Base-by-base conservation (phyloP, 257 asterid species). In the Nicotiana sylvestris region DNA sequence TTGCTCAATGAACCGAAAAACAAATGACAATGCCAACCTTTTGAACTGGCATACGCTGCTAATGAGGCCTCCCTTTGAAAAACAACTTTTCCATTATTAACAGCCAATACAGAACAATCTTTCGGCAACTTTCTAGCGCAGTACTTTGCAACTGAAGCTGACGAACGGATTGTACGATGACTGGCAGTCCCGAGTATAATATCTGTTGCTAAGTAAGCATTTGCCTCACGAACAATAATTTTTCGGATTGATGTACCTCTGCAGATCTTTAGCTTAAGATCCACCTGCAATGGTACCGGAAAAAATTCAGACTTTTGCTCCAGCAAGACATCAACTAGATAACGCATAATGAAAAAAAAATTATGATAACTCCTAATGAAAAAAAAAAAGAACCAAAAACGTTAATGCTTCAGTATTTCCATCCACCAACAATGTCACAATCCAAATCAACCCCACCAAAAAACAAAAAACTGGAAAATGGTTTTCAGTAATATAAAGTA, bases 241-340 rank as follows among this genome's bases (percentile, higher is more conserved):
- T 94, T 92, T 12, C 89, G 84, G 55, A 88, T 66, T 3, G 99
- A 93, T 72, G 95, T 82, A 60, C 99, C 99, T 87, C 99, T 88
- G 89, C 98, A 94, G 85, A 96, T 93, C 91, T 94, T 96, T 29
- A 96, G 91, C 81, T 94, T 96, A 74, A 96, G 98, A 92, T 96
- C 98, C 58, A 96, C 97, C 99, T 96, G 55, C 43, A 27, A 49
- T 15, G 37, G 39, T 43, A 43, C n/a, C 6, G 0, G 3, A 13
- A 74, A 72, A 49, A 15, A 6, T 12, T 15, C 37, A 49, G 7
- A 43, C 39, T 72, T 72, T 1, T 15, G 37, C 32, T 27, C 16
- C 43, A 25, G 61, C 27, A 49, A 6, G 62, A 74, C 8, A 74
- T 74, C 62, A 74, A 49, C 16, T 33, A 8, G 8, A 49, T 15